phyloP scores from a whole-genome alignment of 768 basidiomycete species.

The Podaxis mareebaensis region DNA sequence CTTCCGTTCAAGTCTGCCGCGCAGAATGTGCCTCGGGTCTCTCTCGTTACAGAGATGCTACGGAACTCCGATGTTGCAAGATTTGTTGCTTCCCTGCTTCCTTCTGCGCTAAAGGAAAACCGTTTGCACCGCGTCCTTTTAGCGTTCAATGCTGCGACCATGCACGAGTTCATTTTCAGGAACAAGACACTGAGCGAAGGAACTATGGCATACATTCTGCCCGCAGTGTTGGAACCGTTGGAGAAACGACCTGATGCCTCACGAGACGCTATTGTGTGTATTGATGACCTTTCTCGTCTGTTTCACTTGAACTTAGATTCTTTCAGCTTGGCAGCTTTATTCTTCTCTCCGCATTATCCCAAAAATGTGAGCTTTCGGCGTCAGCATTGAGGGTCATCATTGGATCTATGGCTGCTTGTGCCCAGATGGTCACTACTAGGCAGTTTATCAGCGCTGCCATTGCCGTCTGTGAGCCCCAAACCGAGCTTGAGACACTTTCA shows the following conservation, averaged over 20 bases:
- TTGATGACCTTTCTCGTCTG: neutral
- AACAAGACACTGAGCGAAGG: constrained; percentile 63
- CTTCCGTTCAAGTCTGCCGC: constrained; percentile 75
- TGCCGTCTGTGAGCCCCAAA: constrained; percentile 65
- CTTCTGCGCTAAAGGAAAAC: constrained; percentile 51
- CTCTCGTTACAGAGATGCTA: constrained; percentile 78
- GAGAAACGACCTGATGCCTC: constrained; percentile 35
- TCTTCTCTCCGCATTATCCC: constrained; percentile 68
- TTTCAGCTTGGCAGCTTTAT: constrained; percentile 72
- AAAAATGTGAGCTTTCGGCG: constrained; percentile 58
- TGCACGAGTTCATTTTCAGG: constrained; percentile 77
- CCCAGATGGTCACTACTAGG: constrained; percentile 45
- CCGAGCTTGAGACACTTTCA: constrained; percentile 49
- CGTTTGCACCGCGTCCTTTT: constrained; percentile 69
- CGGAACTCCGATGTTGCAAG: constrained; percentile 70
- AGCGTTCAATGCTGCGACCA: constrained; percentile 77
- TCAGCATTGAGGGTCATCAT: constrained; percentile 63
- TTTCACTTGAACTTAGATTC: neutral
- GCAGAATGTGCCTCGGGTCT: constrained; percentile 68
- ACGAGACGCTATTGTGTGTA: constrained; percentile 59
- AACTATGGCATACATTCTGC: constrained; percentile 61
- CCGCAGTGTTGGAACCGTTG: constrained; percentile 62
- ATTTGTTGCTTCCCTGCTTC: constrained; percentile 67
- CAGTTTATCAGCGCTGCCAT: constrained; percentile 69
- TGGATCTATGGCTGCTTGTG: constrained; percentile 50